Conservation (phyloP, 108 stramenopile genomes). For the Nitzschia sp. region DNA sequence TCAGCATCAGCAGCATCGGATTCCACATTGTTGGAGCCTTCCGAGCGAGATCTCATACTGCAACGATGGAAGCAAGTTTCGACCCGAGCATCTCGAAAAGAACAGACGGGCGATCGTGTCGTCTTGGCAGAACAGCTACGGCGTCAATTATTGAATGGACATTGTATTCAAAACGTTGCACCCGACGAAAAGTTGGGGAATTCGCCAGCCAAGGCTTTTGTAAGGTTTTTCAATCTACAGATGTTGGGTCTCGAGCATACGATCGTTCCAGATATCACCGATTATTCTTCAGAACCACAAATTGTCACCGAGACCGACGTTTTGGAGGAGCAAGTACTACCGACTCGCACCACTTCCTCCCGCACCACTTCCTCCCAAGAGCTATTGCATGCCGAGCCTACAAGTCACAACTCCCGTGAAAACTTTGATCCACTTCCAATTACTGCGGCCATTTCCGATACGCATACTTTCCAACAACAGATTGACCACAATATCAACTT, state of each 20-base stretch:
- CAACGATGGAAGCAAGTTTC: constrained; percentile 53
- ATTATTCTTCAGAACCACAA: not conserved
- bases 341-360: too few species aligned
- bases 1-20: too few species aligned
- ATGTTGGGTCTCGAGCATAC: not conserved
- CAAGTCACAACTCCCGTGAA: too few species aligned
- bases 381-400: not conserved
- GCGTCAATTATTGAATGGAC: constrained; percentile 37
- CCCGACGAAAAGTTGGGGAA: not conserved
- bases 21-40: not conserved
- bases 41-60: constrained; percentile 40
- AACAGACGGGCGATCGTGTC: constrained; percentile 68
- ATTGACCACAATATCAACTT: too few species aligned
- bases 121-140: constrained; percentile 68
- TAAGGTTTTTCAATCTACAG: constrained; percentile 14
- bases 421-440: not conserved
- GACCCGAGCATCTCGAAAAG: constrained; percentile 35
- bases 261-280: not conserved
- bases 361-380: not conserved
- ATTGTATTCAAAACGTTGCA: not conserved
- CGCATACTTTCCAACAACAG: constrained; percentile 78
- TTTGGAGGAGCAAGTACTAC: not conserved
- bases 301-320: not conserved
- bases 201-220: constrained; percentile 17
- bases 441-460: constrained; percentile 74